Evolutionary conservation across 805 yeast species (phyloP).

Genomic region (Starmera amethionina): DNA sequence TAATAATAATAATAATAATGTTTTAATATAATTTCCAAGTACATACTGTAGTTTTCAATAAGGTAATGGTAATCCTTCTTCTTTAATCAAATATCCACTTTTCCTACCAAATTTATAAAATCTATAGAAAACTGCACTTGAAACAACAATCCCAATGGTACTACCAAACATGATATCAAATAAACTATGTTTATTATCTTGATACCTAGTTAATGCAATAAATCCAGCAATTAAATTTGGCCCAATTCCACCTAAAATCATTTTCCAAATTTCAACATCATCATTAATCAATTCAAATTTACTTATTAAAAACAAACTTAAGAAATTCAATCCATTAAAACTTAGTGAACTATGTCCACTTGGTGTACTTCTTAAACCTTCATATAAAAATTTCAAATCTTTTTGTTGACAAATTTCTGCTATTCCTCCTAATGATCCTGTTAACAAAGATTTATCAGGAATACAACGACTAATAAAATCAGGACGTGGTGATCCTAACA

Average conservation of each 20-base stretch:
- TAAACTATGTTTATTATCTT: slow-evolving; percentile 89
- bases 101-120: slow-evolving; percentile 12
- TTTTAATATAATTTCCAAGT: too few relatives aligned
- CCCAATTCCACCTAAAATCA: slow-evolving; percentile 28
- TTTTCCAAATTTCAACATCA: slow-evolving; percentile 47
- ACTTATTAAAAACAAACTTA: slow-evolving; percentile 34
- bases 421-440: slow-evolving; percentile 23
- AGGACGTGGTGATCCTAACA: slow-evolving; percentile 85
- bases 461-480: slow-evolving; percentile 80
- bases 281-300: slow-evolving; percentile 6
- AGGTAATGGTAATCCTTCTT: slow-evolving; percentile 24
- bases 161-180: slow-evolving; percentile 75
- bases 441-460: slow-evolving; percentile 47
- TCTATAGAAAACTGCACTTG: slow-evolving; percentile 8
- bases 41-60: neutral
- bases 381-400: slow-evolving; percentile 32
- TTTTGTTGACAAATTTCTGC: slow-evolving; percentile 57
- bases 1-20: too few relatives aligned
- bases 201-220: slow-evolving; percentile 77
- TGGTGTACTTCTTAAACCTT: slow-evolving; percentile 75
- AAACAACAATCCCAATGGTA: slow-evolving; percentile 38
- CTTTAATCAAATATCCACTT: slow-evolving; percentile 19
- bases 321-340: slow-evolving; percentile 55
- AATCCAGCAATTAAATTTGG: slow-evolving; percentile 64
- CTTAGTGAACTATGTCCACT: slow-evolving; percentile 69